Conservation (phyloP, 2,329 filamentous ascomycete species). For the Daldinia sp. region DNA sequence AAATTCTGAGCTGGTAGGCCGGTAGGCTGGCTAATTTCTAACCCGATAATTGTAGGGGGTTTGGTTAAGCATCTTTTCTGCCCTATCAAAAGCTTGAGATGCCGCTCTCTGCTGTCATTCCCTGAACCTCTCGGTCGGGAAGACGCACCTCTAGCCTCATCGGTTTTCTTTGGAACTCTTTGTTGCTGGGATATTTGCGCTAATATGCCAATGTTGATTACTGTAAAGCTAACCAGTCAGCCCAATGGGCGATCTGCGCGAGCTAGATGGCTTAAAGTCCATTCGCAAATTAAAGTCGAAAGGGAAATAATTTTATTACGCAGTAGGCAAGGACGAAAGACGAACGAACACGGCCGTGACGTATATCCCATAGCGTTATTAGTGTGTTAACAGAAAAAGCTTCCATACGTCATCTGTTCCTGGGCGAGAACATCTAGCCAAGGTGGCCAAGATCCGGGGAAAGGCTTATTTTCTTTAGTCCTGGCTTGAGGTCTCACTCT, state of each 20-base stretch:
- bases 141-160: neutral
- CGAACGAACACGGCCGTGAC: conserved; percentile 9
- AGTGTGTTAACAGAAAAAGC: neutral
- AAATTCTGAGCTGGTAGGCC: neutral
- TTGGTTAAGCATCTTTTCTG: neutral
- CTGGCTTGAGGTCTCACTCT: conserved; percentile 22
- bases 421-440: conserved; percentile 5
- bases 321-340: neutral
- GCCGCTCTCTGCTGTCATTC: conserved; percentile 1
- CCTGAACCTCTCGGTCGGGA: conserved; percentile 17
- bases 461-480: conserved; percentile 29
- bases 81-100: conserved; percentile 27
- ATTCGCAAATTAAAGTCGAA: neutral
- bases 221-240: neutral
- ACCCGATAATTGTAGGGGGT: conserved; percentile 26
- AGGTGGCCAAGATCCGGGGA: conserved; percentile 36
- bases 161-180: conserved; percentile 7
- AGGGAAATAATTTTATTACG: neutral
- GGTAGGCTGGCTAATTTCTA: neutral
- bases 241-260: neutral
- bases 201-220: conserved; percentile 8
- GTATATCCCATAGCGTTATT: neutral
- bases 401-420: conserved; percentile 18
- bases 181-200: conserved; percentile 1
- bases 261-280: neutral